A percentile compares a stretch with the other conserved stretches of the same genome.
Evolutionary conservation across 2,329 filamentous ascomycete species (phyloP).

Genomic region (Xenosphaeropsis pyriputrescens): DNA sequence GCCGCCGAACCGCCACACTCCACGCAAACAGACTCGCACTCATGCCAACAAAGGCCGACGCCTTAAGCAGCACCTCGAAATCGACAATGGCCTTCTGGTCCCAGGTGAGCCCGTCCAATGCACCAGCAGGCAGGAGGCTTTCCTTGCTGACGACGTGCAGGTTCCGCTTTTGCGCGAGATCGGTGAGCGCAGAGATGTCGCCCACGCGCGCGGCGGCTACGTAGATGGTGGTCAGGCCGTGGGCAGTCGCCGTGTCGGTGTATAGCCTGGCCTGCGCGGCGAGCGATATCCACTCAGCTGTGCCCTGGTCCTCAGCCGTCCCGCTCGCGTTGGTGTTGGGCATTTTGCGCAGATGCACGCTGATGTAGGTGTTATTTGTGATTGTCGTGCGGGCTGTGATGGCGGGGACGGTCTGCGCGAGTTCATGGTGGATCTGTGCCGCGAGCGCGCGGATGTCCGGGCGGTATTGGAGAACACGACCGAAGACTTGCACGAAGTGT

Average conservation of each 20-base stretch:
- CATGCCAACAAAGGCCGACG: conserved; percentile 27
- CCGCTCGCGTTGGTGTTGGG: conserved; percentile 12
- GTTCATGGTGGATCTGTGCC: conserved; percentile 16
- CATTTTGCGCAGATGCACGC: conserved; percentile 22
- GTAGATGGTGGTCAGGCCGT: conserved; percentile 19
- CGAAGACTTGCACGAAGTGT: conserved; percentile 20
- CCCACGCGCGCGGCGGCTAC: conserved; percentile 22
- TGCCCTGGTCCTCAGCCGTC: background rate
- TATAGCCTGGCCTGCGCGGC: conserved; percentile 19
- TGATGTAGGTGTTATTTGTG: conserved; percentile 18
- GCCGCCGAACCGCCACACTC: conserved; percentile 27
- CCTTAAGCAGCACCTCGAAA: conserved; percentile 30
- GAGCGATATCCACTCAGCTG: conserved; percentile 19
- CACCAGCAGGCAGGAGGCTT: conserved; percentile 23
- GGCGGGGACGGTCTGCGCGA: too few relatives aligned
- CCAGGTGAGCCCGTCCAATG: conserved; percentile 24
- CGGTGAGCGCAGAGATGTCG: conserved; percentile 21
- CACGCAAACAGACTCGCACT: conserved; percentile 28
- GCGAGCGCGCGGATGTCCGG: conserved; percentile 12
- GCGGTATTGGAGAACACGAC: conserved; percentile 20
- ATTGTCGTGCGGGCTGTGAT: conserved; percentile 13
- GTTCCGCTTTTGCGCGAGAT: conserved; percentile 16
- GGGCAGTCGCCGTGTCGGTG: conserved; percentile 15
- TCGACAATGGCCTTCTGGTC: conserved; percentile 35
- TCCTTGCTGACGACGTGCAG: conserved; percentile 27